These are phyloP conservation scores for Ricinus communis DNA, from an alignment of 345 rosid species.

Conservation along the genomic window DNA sequence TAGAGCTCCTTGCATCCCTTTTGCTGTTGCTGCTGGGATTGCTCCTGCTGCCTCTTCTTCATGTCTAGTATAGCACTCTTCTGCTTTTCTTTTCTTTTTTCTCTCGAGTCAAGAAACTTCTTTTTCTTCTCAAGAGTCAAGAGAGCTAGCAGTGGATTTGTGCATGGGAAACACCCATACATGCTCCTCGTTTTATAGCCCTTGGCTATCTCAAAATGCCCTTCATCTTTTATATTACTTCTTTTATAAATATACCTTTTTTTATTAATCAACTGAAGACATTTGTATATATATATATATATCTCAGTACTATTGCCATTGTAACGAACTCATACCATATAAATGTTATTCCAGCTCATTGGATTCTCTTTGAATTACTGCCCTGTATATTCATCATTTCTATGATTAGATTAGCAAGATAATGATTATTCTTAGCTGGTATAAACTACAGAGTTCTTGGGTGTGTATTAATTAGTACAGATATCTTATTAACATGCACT, in stretches of 20 bases:
- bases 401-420: background rate
- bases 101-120: too few species aligned
- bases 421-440: conserved; percentile 27
- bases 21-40: conserved; percentile 23
- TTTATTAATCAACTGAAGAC: too few species aligned
- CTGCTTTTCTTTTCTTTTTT: too few species aligned
- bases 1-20: conserved; percentile 12
- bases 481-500: background rate
- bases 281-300: too few species aligned
- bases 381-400: too few species aligned
- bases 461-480: background rate
- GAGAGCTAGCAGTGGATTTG: background rate
- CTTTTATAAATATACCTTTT: background rate
- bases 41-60: conserved; percentile 45
- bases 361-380: conserved; percentile 33
- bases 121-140: background rate
- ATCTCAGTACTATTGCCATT: too few species aligned
- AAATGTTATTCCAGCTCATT: conserved; percentile 23
- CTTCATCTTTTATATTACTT: conserved; percentile 3
- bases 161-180: conserved; percentile 27
- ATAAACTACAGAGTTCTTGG: background rate
- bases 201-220: conserved; percentile 21
- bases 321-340: background rate
- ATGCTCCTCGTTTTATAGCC: conserved; percentile 35
- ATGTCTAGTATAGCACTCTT: conserved; percentile 44